phyloP scores from a whole-genome alignment of 768 basidiomycete species.

The Psilocybe cubensis region DNA sequence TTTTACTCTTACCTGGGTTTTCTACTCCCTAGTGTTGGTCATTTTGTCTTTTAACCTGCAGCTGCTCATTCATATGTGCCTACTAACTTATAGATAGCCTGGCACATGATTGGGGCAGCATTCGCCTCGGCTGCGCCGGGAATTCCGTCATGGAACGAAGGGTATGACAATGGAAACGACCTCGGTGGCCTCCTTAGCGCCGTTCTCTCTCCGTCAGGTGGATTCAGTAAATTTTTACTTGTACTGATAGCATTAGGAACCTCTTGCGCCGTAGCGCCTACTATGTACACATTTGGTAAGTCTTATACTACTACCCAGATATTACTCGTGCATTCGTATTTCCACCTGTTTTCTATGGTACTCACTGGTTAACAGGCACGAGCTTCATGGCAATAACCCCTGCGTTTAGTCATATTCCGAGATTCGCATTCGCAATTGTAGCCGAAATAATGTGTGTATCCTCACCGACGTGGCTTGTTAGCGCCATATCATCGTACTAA shows the following conservation, averaged over 20 bases:
- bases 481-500: neutral
- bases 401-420: conserved; percentile 56
- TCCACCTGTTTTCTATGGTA: neutral
- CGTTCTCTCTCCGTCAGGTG: conserved; percentile 60
- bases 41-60: neutral
- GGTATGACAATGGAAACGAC: conserved; percentile 54
- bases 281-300: conserved; percentile 74
- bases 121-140: conserved; percentile 59
- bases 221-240: conserved; percentile 73
- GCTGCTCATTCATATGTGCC: neutral
- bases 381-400: conserved; percentile 70
- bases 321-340: neutral
- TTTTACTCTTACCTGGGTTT: conserved; percentile 69
- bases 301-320: neutral
- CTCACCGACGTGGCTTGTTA: neutral
- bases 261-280: conserved; percentile 73
- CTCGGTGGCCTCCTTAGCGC: conserved; percentile 68
- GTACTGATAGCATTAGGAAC: conserved; percentile 78
- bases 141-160: conserved; percentile 58
- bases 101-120: conserved; percentile 67
- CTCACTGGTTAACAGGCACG: conserved; percentile 37
- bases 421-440: conserved; percentile 69
- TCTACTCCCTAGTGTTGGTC: conserved; percentile 58
- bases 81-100: conserved; percentile 39
- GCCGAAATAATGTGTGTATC: conserved; percentile 65